phyloP scores from a whole-genome alignment of 768 basidiomycete species.

The Mycena metata region DNA sequence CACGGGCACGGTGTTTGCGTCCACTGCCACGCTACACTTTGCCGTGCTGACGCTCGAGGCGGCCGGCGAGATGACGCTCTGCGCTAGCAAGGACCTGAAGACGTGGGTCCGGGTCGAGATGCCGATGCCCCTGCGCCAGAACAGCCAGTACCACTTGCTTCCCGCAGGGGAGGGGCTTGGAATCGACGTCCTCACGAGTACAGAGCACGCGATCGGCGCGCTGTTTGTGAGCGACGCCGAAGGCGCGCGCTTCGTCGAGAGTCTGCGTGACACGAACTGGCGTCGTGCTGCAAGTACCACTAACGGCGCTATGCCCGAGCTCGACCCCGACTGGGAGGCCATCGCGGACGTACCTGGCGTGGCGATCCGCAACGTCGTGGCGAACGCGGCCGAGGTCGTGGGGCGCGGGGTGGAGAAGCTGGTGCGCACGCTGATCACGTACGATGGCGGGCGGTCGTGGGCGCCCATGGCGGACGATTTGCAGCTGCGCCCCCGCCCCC shows the following conservation, averaged over 20 bases:
- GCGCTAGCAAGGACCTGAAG: conserved; percentile 86
- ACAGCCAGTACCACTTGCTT: conserved; percentile 96
- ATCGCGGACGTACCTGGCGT: conserved; percentile 89
- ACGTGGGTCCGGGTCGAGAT: conserved; percentile 92
- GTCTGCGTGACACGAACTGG: conserved; percentile 91
- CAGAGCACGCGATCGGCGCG: conserved; percentile 76
- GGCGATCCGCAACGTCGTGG: conserved; percentile 90
- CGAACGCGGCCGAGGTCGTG: conserved; percentile 88
- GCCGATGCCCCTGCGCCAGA: conserved; percentile 86
- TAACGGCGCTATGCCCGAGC: not conserved
- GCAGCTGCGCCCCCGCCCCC: conserved; percentile 93
- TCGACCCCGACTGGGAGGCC: conserved; percentile 79
- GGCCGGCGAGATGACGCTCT: conserved; percentile 85
- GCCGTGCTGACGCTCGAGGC: conserved; percentile 92
- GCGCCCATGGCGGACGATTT: no score
- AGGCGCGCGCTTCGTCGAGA: conserved; percentile 93
- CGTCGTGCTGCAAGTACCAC: conserved; percentile 58
- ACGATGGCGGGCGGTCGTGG: conserved; percentile 91
- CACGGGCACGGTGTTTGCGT: conserved; percentile 65
- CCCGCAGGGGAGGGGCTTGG: conserved; percentile 94
- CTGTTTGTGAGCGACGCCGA: conserved; percentile 96
- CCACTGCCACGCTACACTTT: conserved; percentile 67
- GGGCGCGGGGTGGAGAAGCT: conserved; percentile 72
- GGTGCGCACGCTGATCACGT: conserved; percentile 85
- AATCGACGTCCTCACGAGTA: conserved; percentile 86